phyloP scores from a whole-genome alignment of 225 moss, liverwort and hornwort genomes.

The Pseudoscleropodium purum region DNA sequence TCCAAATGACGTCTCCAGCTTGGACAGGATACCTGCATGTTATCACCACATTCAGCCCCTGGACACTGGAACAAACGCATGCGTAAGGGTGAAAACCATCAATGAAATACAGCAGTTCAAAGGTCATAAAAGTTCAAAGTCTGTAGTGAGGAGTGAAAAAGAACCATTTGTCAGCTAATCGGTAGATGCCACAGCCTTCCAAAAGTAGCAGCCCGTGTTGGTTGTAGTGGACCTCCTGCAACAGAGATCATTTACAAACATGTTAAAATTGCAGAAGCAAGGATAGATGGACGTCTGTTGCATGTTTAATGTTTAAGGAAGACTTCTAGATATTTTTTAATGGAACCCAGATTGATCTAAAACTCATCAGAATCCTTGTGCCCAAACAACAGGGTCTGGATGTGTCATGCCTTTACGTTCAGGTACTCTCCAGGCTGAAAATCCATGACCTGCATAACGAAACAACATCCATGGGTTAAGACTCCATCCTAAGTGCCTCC shows the following conservation, averaged over 20 bases:
- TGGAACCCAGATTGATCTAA: neutral
- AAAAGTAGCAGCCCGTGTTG: conserved; percentile 93
- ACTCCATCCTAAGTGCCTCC: neutral
- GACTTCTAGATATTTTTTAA: neutral
- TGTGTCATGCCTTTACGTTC: conserved; percentile 64
- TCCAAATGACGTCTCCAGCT: conserved; percentile 98
- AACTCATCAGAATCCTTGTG: neutral
- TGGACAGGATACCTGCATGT: conserved; percentile 82
- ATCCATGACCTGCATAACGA: conserved; percentile 75
- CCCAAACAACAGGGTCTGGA: neutral
- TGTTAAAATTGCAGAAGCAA: neutral
- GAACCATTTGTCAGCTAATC: conserved; percentile 87
- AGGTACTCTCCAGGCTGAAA: conserved; percentile 95
- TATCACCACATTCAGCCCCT: neutral
- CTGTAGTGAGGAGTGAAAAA: neutral
- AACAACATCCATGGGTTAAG: neutral
- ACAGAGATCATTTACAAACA: neutral
- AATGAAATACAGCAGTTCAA: neutral
- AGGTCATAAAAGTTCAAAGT: neutral
- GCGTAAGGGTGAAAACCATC: neutral
- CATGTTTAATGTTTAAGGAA: neutral
- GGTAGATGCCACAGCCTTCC: conserved; percentile 92
- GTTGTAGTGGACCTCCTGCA: conserved; percentile 94
- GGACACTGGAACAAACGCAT: neutral
- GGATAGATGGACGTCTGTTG: neutral